phyloP scores from a whole-genome alignment of 768 basidiomycete genomes.

The Pleurotus citrinopileatus region DNA sequence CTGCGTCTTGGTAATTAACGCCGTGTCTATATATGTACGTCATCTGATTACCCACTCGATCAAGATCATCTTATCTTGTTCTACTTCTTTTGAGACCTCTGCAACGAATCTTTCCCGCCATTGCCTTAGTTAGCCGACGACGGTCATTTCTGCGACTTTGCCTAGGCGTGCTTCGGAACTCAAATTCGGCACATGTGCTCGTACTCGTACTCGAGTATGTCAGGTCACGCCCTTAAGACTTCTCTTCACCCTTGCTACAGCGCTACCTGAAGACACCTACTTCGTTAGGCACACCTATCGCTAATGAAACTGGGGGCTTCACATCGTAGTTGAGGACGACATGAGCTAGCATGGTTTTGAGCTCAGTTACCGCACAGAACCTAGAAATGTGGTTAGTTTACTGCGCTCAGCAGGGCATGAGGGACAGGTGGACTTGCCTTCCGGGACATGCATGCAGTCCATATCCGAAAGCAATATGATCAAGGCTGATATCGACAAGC shows the following conservation, averaged over 20 bases:
- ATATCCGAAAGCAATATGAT: constrained; percentile 36
- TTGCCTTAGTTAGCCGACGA: background rate
- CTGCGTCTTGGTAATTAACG: background rate
- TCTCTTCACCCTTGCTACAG: too few relatives aligned
- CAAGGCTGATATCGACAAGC: constrained; percentile 26
- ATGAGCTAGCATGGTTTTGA: constrained; percentile 22
- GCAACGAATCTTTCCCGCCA: background rate
- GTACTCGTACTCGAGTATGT: too few relatives aligned
- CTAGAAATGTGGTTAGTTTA: background rate
- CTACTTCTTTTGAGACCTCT: background rate
- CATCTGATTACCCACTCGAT: constrained; percentile 7
- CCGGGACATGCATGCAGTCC: constrained; percentile 29
- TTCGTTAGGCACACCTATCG: too few relatives aligned
- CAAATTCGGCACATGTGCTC: too few relatives aligned
- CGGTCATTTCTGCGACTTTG: too few relatives aligned
- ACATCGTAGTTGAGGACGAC: constrained; percentile 20
- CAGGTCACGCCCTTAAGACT: too few relatives aligned
- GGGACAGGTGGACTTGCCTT: constrained; percentile 11
- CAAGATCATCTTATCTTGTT: constrained; percentile 7
- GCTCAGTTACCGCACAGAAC: constrained; percentile 10
- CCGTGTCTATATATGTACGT: constrained; percentile 6
- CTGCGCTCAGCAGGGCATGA: background rate
- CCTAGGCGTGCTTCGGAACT: too few relatives aligned
- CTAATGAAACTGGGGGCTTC: too few relatives aligned
- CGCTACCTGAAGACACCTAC: too few relatives aligned